Percentiles rank a stretch among this genome's conserved stretches.
Conservation (phyloP, 495 filamentous ascomycete genomes). For the Coniosporium apollinis region DNA sequence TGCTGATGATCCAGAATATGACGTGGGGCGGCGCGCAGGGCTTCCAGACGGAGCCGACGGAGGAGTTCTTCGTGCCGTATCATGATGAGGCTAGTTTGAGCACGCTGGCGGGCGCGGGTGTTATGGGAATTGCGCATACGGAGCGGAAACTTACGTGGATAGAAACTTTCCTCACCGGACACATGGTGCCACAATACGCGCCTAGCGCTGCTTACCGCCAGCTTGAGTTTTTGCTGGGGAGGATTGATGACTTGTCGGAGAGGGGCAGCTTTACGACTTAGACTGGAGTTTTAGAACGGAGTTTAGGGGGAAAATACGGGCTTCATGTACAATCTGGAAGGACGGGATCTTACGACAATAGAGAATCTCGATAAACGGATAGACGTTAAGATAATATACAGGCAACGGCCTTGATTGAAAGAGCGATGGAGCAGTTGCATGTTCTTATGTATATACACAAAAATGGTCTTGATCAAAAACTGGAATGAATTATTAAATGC, state of each 20-base stretch:
- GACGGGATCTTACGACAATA: too few relatives aligned
- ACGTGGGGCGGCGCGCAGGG: constrained; percentile 61
- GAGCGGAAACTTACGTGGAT: constrained; percentile 24
- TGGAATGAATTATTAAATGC: too few relatives aligned
- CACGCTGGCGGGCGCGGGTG: constrained; percentile 16
- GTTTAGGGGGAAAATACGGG: not conserved
- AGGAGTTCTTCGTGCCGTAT: constrained; percentile 25
- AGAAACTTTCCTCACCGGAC: constrained; percentile 16
- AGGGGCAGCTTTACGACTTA: constrained; percentile 12
- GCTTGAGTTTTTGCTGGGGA: constrained; percentile 30
- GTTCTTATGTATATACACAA: too few relatives aligned
- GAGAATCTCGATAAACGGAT: too few relatives aligned
- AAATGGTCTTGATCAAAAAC: too few relatives aligned
- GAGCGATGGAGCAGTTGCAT: too few relatives aligned
- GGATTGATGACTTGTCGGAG: constrained; percentile 18
- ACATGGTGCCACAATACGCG: constrained; percentile 24
- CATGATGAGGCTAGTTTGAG: constrained; percentile 13
- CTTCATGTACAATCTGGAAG: not conserved
- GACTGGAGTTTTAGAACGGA: not conserved
- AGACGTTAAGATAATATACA: too few relatives aligned
- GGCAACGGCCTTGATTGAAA: too few relatives aligned
- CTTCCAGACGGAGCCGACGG: constrained; percentile 32
- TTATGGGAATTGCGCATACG: constrained; percentile 20
- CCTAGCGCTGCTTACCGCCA: constrained; percentile 37
- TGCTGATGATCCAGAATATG: constrained; percentile 70